These are phyloP conservation scores for Dendrobium officinale DNA, from an alignment of 106 monocot genomes.

Conservation along the genomic window DNA sequence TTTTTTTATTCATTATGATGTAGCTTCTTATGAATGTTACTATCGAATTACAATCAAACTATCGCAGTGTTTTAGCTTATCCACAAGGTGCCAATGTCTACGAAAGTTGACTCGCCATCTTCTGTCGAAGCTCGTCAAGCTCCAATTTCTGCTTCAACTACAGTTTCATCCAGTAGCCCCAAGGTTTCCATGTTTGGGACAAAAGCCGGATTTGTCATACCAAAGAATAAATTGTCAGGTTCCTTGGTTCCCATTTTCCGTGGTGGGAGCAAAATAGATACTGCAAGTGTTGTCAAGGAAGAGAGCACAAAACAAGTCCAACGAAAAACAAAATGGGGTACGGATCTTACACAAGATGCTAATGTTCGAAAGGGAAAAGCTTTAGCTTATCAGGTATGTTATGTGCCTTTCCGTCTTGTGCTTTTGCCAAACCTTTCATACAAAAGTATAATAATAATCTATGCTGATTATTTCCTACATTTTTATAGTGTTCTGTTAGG, in stretches of 20 bases:
- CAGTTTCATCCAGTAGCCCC: constrained; percentile 30
- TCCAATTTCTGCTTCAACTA: constrained; percentile 19
- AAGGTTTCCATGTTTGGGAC: constrained; percentile 69
- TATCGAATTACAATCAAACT: not conserved
- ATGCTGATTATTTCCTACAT: not conserved
- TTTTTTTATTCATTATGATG: not conserved
- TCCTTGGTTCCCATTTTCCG: constrained; percentile 69
- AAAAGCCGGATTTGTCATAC: constrained; percentile 95
- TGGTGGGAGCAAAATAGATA: constrained; percentile 47
- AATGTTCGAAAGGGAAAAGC: constrained; percentile 71
- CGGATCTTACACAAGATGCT: constrained; percentile 73
- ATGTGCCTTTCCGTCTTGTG: not conserved
- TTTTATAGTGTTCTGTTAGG: not conserved
- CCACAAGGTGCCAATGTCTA: constrained; percentile 28
- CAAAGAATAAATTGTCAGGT: constrained; percentile 91
- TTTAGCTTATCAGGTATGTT: constrained; percentile 83
- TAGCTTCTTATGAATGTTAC: constrained; percentile 1
- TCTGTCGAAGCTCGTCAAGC: constrained; percentile 23
- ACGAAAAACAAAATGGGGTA: constrained; percentile 89
- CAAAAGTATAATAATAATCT: not conserved
- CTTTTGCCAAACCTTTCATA: not conserved
- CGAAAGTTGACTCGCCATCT: constrained; percentile 42
- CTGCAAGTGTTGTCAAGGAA: constrained; percentile 37
- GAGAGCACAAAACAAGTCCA: constrained; percentile 49
- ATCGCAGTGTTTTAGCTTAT: not conserved